phyloP scores from a whole-genome alignment of 495 filamentous ascomycete genomes.

The Neurospora cerealis region DNA sequence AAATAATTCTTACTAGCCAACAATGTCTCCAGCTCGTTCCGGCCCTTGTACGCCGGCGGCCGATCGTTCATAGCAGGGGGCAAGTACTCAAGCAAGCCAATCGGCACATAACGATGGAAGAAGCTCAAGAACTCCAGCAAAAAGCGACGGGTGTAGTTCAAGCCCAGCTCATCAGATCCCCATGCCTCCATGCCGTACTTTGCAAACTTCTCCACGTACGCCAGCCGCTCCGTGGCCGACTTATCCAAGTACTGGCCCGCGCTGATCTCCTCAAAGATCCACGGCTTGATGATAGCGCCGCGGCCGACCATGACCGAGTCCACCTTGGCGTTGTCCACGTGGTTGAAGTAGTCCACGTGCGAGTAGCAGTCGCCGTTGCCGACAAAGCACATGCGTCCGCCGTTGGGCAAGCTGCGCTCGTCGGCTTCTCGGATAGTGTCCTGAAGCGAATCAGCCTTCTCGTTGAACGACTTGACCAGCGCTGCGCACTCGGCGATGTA shows the following conservation, averaged over 20 bases:
- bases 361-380: slow-evolving; percentile 97
- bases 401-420: slow-evolving; percentile 46
- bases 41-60: slow-evolving; percentile 69
- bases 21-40: slow-evolving; percentile 86
- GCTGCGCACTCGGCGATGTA: slow-evolving; percentile 88
- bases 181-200: slow-evolving; percentile 86
- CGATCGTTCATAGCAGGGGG: slow-evolving; percentile 82
- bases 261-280: slow-evolving; percentile 95
- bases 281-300: slow-evolving; percentile 90
- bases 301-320: slow-evolving; percentile 87
- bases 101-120: slow-evolving; percentile 76
- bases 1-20: slow-evolving; percentile 80
- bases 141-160: slow-evolving; percentile 83
- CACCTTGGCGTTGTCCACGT: slow-evolving; percentile 65
- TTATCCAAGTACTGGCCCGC: slow-evolving; percentile 92
- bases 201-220: slow-evolving; percentile 78
- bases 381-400: slow-evolving; percentile 70
- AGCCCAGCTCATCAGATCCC: slow-evolving; percentile 87
- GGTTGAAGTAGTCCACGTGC: slow-evolving; percentile 73
- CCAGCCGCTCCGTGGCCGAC: slow-evolving; percentile 72
- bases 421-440: slow-evolving; percentile 78
- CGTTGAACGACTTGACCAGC: slow-evolving; percentile 67
- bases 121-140: slow-evolving; percentile 94
- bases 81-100: slow-evolving; percentile 78
- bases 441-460: slow-evolving; percentile 46